Conservation (phyloP, 2,329 filamentous ascomycete species). For the Colletotrichum magnum region DNA sequence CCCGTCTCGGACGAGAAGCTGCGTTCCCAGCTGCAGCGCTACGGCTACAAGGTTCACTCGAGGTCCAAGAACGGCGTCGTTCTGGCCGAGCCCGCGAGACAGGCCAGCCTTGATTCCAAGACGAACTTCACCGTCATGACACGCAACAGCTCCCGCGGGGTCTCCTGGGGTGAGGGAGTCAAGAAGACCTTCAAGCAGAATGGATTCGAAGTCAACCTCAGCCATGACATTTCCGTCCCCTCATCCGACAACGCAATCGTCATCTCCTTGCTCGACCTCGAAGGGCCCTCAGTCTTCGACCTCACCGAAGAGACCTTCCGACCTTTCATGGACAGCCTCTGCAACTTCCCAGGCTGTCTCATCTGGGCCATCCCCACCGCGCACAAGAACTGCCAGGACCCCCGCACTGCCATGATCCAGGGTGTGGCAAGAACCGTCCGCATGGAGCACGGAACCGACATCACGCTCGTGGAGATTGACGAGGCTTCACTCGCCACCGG, state of each 20-base stretch:
- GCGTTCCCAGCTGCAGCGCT: background rate
- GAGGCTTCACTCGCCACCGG: background rate
- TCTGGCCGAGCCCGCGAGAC: constrained; percentile 16
- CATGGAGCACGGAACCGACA: constrained; percentile 45
- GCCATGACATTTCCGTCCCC: background rate
- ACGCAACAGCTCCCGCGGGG: background rate
- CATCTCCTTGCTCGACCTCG: constrained; percentile 46
- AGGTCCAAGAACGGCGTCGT: constrained; percentile 5
- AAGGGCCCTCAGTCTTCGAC: constrained; percentile 46
- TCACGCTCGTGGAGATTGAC: constrained; percentile 38
- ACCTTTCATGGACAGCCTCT: constrained; percentile 29
- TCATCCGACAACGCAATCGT: background rate
- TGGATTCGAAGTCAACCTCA: background rate
- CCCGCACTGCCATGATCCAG: constrained; percentile 47
- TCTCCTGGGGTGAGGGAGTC: background rate
- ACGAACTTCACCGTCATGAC: constrained; percentile 14
- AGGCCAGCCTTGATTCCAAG: background rate
- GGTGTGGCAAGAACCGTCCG: constrained; percentile 49
- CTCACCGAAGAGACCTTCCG: constrained; percentile 38
- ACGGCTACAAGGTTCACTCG: constrained; percentile 17
- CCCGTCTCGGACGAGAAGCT: background rate
- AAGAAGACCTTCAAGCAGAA: background rate
- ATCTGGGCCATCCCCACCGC: constrained; percentile 50
- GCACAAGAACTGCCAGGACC: constrained; percentile 46
- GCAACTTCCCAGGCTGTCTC: constrained; percentile 35